A percentile compares a stretch with the other conserved stretches of the same genome.
These are phyloP conservation scores for Suillus spraguei DNA, from an alignment of 768 basidiomycete genomes.

Conservation along the genomic window DNA sequence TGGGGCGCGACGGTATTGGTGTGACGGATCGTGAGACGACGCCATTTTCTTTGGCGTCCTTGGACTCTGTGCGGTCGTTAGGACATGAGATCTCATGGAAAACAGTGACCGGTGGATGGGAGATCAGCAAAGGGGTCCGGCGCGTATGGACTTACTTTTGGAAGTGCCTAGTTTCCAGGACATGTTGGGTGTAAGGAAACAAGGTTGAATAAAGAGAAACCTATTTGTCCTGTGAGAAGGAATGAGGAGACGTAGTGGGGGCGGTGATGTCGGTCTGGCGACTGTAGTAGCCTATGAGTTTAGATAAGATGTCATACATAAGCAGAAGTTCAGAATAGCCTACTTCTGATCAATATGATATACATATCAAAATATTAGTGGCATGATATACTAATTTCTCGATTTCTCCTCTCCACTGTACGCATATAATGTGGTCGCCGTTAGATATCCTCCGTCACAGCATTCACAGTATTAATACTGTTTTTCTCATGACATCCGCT, in stretches of 20 bases:
- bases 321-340: slow-evolving; percentile 1
- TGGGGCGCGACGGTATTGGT: slow-evolving; percentile 80
- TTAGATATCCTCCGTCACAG: slow-evolving; percentile 1
- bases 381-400: not conserved
- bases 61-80: slow-evolving; percentile 49
- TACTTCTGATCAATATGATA: not conserved
- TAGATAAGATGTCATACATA: slow-evolving; percentile 12
- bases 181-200: slow-evolving; percentile 35
- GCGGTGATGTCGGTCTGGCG: slow-evolving; percentile 6
- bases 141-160: slow-evolving; percentile 31
- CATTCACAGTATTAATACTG: slow-evolving; percentile 2
- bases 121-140: slow-evolving; percentile 13
- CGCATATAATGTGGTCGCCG: not conserved
- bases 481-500: slow-evolving; percentile 5
- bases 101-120: slow-evolving; percentile 3
- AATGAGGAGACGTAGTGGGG: not conserved
- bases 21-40: slow-evolving; percentile 77
- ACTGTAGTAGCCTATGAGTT: slow-evolving; percentile 3
- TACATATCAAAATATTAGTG: not conserved
- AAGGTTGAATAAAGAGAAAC: not conserved
- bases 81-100: slow-evolving; percentile 13
- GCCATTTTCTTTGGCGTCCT: slow-evolving; percentile 72
- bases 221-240: slow-evolving; percentile 7
- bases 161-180: slow-evolving; percentile 57
- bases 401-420: not conserved